These are phyloP conservation scores for Nematodospora anomalae DNA, from an alignment of 1,139 yeast genomes.

Conservation along the genomic window DNA sequence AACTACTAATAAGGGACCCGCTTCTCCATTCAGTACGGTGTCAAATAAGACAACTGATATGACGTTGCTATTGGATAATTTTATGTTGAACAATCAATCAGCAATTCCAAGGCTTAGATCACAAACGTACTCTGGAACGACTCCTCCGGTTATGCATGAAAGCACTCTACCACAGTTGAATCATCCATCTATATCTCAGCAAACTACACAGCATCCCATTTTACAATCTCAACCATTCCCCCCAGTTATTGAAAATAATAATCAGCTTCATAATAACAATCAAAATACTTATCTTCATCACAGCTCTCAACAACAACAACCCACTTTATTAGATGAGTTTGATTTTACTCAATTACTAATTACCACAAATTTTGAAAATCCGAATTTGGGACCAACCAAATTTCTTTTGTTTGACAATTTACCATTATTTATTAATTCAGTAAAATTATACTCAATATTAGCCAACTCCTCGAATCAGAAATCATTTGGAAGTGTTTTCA, in stretches of 20 bases:
- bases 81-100: constrained; percentile 24
- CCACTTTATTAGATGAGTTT: constrained; percentile 53
- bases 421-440: constrained; percentile 49
- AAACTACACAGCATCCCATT: constrained; percentile 9
- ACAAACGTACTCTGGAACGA: constrained; percentile 44
- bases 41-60: constrained; percentile 27
- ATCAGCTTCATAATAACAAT: constrained; percentile 2
- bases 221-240: constrained; percentile 6
- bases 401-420: constrained; percentile 76
- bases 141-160: constrained; percentile 31
- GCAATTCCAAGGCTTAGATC: constrained; percentile 35
- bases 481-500: constrained; percentile 26
- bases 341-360: constrained; percentile 43
- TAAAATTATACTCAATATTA: constrained; percentile 36
- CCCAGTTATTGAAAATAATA: constrained; percentile 5
- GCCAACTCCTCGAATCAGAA: constrained; percentile 29
- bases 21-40: constrained; percentile 19
- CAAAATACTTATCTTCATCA: background rate
- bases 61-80: constrained; percentile 33
- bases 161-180: constrained; percentile 12
- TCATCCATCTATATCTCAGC: constrained; percentile 12
- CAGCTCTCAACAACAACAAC: constrained; percentile 19
- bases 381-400: constrained; percentile 73
- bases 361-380: constrained; percentile 67
- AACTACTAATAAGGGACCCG: constrained; percentile 9